Percentiles rank a stretch among this genome's conserved stretches.
phyloP scores from a whole-genome alignment of 108 stramenopile species.

The Cylindrotheca closterium region DNA sequence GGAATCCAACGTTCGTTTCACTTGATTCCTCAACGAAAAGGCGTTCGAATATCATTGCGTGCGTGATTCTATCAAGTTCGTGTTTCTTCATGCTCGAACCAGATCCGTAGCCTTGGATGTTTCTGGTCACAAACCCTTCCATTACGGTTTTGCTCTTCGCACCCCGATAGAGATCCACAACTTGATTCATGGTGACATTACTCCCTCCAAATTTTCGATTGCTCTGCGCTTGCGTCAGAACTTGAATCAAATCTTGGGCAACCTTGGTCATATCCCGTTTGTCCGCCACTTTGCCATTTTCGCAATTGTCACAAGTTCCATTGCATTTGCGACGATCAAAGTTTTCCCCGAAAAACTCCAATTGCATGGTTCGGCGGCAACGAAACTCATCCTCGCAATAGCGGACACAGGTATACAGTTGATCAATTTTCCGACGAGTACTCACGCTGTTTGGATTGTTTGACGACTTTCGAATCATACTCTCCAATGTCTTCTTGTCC shows the following conservation, averaged over 20 bases:
- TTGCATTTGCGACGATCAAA: constrained; percentile 79
- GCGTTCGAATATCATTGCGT: constrained; percentile 72
- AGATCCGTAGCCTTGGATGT: constrained; percentile 51
- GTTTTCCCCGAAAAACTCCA: constrained; percentile 89
- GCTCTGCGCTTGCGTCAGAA: constrained; percentile 36
- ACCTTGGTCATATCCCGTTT: constrained; percentile 58
- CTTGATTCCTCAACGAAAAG: constrained; percentile 60
- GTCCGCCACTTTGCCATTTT: constrained; percentile 59
- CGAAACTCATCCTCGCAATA: constrained; percentile 86
- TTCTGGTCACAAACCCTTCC: constrained; percentile 5
- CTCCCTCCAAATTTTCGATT: constrained; percentile 45
- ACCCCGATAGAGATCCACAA: constrained; percentile 79
- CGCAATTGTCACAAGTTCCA: constrained; percentile 89
- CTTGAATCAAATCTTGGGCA: constrained; percentile 52
- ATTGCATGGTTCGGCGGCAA: constrained; percentile 87
- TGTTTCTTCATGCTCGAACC: constrained; percentile 65
- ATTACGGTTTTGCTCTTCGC: constrained; percentile 58
- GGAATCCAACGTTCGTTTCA: constrained; percentile 58
- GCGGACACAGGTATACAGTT: constrained; percentile 77
- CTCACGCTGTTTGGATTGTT: constrained; percentile 40
- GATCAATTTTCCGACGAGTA: constrained; percentile 78
- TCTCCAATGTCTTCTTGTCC: constrained; percentile 84
- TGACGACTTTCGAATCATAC: constrained; percentile 77
- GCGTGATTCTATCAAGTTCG: constrained; percentile 70
- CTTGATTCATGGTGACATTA: constrained; percentile 56